Conservation (phyloP, 306 rosid genomes). For the Ochetophila trinervis region DNA sequence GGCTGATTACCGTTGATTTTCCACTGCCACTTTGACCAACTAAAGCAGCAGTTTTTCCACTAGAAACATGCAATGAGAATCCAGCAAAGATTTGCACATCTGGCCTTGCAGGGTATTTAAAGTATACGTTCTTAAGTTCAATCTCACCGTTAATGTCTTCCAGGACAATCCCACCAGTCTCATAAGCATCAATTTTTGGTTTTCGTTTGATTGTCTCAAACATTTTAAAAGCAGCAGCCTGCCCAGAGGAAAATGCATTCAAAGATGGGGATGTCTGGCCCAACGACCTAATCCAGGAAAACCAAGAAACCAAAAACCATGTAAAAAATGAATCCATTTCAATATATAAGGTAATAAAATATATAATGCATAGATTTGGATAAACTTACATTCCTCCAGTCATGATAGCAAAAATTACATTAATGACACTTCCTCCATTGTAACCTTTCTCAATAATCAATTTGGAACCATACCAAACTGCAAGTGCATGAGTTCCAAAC, state of each 20-base stretch:
- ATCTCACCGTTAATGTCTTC: slow-evolving; percentile 68
- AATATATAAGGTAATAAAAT: neutral
- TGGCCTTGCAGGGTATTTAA: slow-evolving; percentile 78
- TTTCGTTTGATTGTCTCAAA: slow-evolving; percentile 66
- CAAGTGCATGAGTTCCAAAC: slow-evolving; percentile 75
- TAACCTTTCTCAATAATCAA: slow-evolving; percentile 61
- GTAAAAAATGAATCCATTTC: neutral
- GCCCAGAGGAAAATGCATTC: slow-evolving; percentile 80
- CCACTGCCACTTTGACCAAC: slow-evolving; percentile 99
- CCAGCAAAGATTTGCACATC: slow-evolving; percentile 74
- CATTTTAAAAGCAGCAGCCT: slow-evolving; percentile 91
- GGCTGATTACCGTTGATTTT: slow-evolving; percentile 72
- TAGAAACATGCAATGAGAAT: slow-evolving; percentile 61
- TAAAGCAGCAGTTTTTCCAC: slow-evolving; percentile 71
- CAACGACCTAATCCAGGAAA: slow-evolving; percentile 43
- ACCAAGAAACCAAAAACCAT: neutral
- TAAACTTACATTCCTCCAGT: slow-evolving; percentile 78
- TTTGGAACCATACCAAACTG: slow-evolving; percentile 83
- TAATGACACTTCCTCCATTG: slow-evolving; percentile 67
- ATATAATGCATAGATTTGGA: neutral
- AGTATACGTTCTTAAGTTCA: slow-evolving; percentile 70
- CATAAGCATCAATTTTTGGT: slow-evolving; percentile 67
- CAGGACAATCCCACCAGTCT: slow-evolving; percentile 50
- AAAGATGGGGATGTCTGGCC: slow-evolving; percentile 79
- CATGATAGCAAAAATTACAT: slow-evolving; percentile 66